Percentiles rank a stretch among this genome's conserved stretches.
Conservation (phyloP, 148 eudicot genomes). For the Oxyria digyna region DNA sequence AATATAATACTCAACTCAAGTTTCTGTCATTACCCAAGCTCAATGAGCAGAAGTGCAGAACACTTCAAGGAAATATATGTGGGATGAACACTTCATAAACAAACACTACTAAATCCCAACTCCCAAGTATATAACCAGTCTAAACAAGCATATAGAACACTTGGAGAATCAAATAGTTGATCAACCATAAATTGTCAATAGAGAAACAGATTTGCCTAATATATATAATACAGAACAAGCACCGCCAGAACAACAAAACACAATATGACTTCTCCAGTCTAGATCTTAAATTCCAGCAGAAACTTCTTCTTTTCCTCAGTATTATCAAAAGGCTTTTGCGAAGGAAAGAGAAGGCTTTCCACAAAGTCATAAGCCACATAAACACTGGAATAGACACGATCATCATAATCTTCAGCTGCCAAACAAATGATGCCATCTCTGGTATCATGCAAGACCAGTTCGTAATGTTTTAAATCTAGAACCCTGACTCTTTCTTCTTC, state of each 20-base stretch:
- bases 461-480: background rate
- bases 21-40: no score
- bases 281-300: background rate
- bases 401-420: background rate
- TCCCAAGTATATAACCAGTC: background rate
- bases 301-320: background rate
- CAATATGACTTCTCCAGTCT: background rate
- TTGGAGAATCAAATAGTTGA: background rate
- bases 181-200: background rate
- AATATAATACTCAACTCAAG: no score
- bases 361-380: background rate
- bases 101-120: background rate
- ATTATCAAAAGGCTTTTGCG: background rate
- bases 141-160: background rate
- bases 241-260: background rate
- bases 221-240: background rate
- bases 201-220: background rate
- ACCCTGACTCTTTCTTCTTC: background rate
- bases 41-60: background rate
- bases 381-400: background rate
- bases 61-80: background rate
- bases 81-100: background rate
- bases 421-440: background rate
- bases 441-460: background rate
- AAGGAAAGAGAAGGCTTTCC: background rate